Conservation (phyloP, 768 basidiomycete genomes). For the Hortiboletus flavorubellus region DNA sequence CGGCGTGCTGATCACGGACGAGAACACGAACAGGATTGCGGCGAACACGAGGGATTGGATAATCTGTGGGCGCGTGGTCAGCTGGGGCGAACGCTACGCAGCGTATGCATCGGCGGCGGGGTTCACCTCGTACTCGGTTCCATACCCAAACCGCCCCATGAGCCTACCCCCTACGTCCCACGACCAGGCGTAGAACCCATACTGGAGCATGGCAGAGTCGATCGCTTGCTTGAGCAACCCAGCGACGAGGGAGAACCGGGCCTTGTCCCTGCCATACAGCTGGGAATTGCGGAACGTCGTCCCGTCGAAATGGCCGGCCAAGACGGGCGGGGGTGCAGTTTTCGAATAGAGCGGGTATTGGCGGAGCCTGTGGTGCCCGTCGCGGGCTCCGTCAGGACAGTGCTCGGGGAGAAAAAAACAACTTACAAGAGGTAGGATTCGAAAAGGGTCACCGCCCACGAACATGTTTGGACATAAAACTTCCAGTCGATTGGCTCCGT, state of each 20-base stretch:
- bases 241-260: slow-evolving; percentile 72
- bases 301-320: slow-evolving; percentile 63
- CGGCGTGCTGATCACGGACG: slow-evolving; percentile 69
- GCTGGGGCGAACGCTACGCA: too few species aligned
- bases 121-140: slow-evolving; percentile 66
- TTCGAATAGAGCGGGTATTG: slow-evolving; percentile 87
- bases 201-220: slow-evolving; percentile 68
- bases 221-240: slow-evolving; percentile 70
- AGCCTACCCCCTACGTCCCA: slow-evolving; percentile 64
- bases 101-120: background rate
- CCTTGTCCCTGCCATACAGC: slow-evolving; percentile 87
- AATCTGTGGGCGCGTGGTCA: slow-evolving; percentile 36
- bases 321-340: slow-evolving; percentile 62
- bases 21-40: slow-evolving; percentile 60
- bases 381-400: background rate
- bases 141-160: slow-evolving; percentile 56
- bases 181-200: slow-evolving; percentile 77
- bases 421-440: slow-evolving; percentile 86
- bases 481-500: slow-evolving; percentile 79
- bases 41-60: slow-evolving; percentile 79
- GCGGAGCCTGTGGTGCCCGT: slow-evolving; percentile 42
- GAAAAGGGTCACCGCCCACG: slow-evolving; percentile 77
- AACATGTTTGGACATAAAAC: slow-evolving; percentile 70
- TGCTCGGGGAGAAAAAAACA: background rate
- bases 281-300: slow-evolving; percentile 88